Percentiles rank a stretch among this genome's conserved stretches.
Evolutionary conservation across 2,329 filamentous ascomycete species (phyloP).

Genomic region (Monosporascus sp.): DNA sequence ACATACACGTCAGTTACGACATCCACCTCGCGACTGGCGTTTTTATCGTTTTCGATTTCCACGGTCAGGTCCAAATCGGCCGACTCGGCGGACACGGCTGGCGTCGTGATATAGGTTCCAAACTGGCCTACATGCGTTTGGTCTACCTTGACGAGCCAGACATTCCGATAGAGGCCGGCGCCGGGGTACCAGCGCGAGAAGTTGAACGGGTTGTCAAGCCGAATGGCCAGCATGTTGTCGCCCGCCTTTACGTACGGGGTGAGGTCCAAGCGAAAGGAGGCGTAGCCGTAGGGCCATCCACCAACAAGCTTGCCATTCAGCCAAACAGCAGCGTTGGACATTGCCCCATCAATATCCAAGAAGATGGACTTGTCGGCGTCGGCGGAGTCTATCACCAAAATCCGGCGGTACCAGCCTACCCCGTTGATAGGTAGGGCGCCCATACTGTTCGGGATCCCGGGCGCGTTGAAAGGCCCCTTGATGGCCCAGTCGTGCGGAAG

Average conservation of each 20-base stretch:
- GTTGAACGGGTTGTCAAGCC: slow-evolving; percentile 43
- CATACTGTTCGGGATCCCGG: slow-evolving; percentile 31
- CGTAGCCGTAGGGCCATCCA: slow-evolving; percentile 48
- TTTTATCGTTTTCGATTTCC: slow-evolving; percentile 39
- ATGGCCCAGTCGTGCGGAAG: slow-evolving; percentile 42
- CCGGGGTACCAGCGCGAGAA: slow-evolving; percentile 51
- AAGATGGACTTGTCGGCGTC: slow-evolving; percentile 17
- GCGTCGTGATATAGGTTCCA: slow-evolving; percentile 45
- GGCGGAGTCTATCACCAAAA: slow-evolving; percentile 19
- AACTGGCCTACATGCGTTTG: slow-evolving; percentile 42
- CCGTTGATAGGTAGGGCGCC: slow-evolving; percentile 45
- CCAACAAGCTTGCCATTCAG: slow-evolving; percentile 44
- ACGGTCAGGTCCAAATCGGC: slow-evolving; percentile 41
- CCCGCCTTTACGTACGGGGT: slow-evolving; percentile 35
- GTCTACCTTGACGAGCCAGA: slow-evolving; percentile 47
- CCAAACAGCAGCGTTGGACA: slow-evolving; percentile 48
- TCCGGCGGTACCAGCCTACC: slow-evolving; percentile 45
- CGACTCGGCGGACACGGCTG: slow-evolving; percentile 35
- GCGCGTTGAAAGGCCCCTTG: slow-evolving; percentile 32
- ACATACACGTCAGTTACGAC: slow-evolving; percentile 36
- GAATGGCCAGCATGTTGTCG: slow-evolving; percentile 42
- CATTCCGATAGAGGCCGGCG: slow-evolving; percentile 47
- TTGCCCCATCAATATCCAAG: slow-evolving; percentile 40
- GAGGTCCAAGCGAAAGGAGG: slow-evolving; percentile 45
- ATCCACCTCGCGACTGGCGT: slow-evolving; percentile 25